phyloP scores from a whole-genome alignment of 176 grass and related monocot species.

The Phoenix roebelenii region DNA sequence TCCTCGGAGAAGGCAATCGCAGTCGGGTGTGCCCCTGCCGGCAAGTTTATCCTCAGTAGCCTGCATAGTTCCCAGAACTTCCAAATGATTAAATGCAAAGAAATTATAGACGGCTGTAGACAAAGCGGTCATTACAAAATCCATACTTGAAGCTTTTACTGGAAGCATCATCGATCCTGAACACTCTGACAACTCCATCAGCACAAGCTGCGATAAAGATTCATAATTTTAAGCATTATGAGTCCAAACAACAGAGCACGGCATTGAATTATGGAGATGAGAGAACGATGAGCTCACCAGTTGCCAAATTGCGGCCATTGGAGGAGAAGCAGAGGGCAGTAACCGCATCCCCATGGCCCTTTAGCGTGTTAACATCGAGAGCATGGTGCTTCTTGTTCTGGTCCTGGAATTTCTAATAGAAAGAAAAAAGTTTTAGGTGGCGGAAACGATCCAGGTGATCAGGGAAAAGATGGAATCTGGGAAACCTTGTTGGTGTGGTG shows the following conservation, averaged over 20 bases:
- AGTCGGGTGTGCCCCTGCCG: slow-evolving; percentile 74
- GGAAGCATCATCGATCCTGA: slow-evolving; percentile 73
- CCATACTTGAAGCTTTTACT: slow-evolving; percentile 96
- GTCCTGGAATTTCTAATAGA: slow-evolving; percentile 26
- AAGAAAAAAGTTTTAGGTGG: not conserved
- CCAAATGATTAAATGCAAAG: not conserved
- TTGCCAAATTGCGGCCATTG: slow-evolving; percentile 58
- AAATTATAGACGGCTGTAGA: no score
- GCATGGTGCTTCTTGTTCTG: slow-evolving; percentile 77
- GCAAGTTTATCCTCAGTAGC: slow-evolving; percentile 80
- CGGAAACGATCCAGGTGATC: not conserved
- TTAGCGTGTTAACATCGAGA: slow-evolving; percentile 82
- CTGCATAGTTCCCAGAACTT: slow-evolving; percentile 15
- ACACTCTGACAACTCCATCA: slow-evolving; percentile 75
- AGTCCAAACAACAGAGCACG: no score
- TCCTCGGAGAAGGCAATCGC: slow-evolving; percentile 76
- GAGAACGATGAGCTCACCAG: slow-evolving; percentile 30
- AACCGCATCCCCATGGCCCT: slow-evolving; percentile 65
- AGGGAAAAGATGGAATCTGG: no score
- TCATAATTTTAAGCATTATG: no score
- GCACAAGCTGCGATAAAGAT: slow-evolving; percentile 49
- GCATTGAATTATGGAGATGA: no score
- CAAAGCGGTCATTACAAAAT: not conserved
- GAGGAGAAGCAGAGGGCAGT: slow-evolving; percentile 67
- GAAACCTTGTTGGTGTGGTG: not conserved